Percentiles rank a stretch among this genome's conserved stretches.
Conservation (phyloP, 805 yeast species). For the Candida ulmi region DNA sequence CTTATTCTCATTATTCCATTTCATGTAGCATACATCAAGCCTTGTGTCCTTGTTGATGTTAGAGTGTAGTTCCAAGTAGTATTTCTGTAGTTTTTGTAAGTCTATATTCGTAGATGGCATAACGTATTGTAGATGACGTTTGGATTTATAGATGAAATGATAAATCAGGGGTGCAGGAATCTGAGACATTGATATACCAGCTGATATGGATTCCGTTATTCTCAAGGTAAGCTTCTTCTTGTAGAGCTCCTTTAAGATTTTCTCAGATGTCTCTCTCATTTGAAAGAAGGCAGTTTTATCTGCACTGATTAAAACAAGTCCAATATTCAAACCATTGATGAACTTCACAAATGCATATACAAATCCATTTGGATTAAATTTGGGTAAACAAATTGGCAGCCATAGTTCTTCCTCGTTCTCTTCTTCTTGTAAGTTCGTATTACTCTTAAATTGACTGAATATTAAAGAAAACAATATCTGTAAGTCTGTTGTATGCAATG, state of each 20-base stretch:
- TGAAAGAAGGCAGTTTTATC: conserved; percentile 76
- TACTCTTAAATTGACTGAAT: conserved; percentile 34
- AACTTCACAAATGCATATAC: conserved; percentile 74
- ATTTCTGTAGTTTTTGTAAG: conserved; percentile 13
- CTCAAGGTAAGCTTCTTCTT: conserved; percentile 31
- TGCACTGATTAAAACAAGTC: conserved; percentile 40
- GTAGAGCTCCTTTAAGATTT: conserved; percentile 39
- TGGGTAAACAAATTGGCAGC: conserved; percentile 91
- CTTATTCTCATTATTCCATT: conserved; percentile 29
- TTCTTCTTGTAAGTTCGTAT: conserved; percentile 39
- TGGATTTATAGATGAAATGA: conserved; percentile 80
- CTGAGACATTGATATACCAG: conserved; percentile 41
- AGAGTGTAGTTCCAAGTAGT: conserved; percentile 19
- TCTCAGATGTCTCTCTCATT: conserved; percentile 55
- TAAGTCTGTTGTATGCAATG: conserved; percentile 76
- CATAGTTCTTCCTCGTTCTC: conserved; percentile 78
- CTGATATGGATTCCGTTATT: conserved; percentile 29
- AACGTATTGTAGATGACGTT: conserved; percentile 59
- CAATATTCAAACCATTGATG: conserved; percentile 32
- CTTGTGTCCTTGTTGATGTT: conserved; percentile 26
- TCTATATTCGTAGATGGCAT: conserved; percentile 22
- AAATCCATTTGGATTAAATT: conserved; percentile 85
- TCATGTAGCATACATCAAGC: conserved; percentile 40
- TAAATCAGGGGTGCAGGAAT: conserved; percentile 54
- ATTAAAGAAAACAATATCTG: conserved; percentile 70